Evolutionary conservation across 179 eudicot genomes (phyloP).

Genomic region (Sideroxylon spinosum): DNA sequence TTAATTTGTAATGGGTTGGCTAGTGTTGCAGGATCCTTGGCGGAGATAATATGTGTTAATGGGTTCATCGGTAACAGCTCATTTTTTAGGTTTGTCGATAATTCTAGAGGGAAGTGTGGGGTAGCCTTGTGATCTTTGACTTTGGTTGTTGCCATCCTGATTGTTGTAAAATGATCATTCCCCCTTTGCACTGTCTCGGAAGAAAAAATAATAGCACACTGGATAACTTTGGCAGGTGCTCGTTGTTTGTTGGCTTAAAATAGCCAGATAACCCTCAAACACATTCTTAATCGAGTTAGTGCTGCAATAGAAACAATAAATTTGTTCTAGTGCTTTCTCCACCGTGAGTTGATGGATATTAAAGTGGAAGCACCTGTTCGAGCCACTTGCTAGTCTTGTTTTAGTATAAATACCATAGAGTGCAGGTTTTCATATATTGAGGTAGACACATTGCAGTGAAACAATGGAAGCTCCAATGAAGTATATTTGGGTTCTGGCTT

Average conservation of each 20-base stretch:
- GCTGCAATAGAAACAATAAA: not conserved
- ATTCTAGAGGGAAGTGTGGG: not conserved
- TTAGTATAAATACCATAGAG: conserved; percentile 8
- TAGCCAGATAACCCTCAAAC: conserved; percentile 6
- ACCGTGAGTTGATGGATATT: conserved; percentile 9
- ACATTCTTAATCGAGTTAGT: conserved; percentile 11
- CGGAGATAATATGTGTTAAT: not conserved
- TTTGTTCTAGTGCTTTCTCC: conserved; percentile 20
- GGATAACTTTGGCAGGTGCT: not conserved
- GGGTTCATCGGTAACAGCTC: not conserved
- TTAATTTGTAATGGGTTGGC: not conserved
- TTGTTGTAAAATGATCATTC: not conserved
- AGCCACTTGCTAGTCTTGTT: not conserved
- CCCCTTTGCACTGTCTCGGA: not conserved
- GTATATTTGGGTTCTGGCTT: conserved; percentile 19
- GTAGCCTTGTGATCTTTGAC: conserved; percentile 2
- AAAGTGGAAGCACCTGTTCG: too few species aligned
- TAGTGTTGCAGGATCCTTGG: not conserved
- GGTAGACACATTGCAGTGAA: not conserved
- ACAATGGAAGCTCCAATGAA: conserved; percentile 28
- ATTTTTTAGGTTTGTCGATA: conserved; percentile 8
- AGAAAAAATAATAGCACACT: not conserved
- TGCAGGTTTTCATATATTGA: not conserved
- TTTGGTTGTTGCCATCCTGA: not conserved
- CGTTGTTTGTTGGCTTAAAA: not conserved